Base-by-base conservation (phyloP, 2,329 filamentous ascomycete genomes). In the Penicillium sp. region DNA sequence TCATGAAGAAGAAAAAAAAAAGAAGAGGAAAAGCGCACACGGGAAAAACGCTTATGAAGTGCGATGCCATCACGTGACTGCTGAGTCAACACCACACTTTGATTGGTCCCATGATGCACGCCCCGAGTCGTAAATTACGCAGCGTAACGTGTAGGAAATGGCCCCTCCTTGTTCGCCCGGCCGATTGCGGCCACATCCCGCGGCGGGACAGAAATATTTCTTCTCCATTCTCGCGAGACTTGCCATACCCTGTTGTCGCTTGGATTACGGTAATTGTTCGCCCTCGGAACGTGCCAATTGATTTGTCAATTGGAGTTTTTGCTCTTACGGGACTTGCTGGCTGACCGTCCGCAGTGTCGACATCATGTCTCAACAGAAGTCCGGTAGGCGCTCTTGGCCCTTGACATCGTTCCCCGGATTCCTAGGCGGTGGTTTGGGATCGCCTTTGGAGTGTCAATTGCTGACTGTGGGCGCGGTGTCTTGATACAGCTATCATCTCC, bases 401-500 rank as follows among this genome's bases (percentile, higher is more conserved):
- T 42, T 47, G 40, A 42, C 46, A 48, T 41, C 45, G 38, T 48
- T 51, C 30, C 48, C 51, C 47, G 41, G 48, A 51, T 49, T 51
- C 45, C 40, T 42, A 36, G 23, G 36, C 17, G 33, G 25, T 41
- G 38, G 47, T 43, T 27, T 39, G 48, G 41, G 39, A 36, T 18
- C n/a, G 9, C 27, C 2, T 20, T 23, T 10, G 27, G 15, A n/a
- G 11, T 9, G 11, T 27, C 14, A 36, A 44, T 37, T 40, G 32
- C 47, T 54, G 34, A 54, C 45, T 8, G 36, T 25, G 6, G 35
- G 11, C 39, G 19, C 29, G 20, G 23, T 11, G 34, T 27, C 10
- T 28, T 13, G 31, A 41, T 44, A 17, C 37, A 76, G 93, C 93
- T 54, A 97, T 98, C 64, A 79, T 98, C 66, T 97, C 91, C 53